Evolutionary conservation across 805 yeast species (phyloP).

Genomic region (Jamesozyma lodderae): DNA sequence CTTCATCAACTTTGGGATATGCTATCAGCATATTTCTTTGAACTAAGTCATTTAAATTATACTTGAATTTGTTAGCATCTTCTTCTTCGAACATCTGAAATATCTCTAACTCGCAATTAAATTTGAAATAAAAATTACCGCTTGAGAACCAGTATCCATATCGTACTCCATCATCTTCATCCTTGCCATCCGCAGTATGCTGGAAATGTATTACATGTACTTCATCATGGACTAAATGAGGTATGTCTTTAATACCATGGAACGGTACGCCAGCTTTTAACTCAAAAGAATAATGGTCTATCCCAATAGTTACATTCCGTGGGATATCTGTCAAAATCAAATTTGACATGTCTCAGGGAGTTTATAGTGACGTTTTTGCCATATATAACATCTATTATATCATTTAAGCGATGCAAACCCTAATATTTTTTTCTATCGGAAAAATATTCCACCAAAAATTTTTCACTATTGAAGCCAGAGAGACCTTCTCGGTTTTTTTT

Average conservation of each 20-base stretch:
- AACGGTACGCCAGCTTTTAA: slow-evolving; percentile 18
- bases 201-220: slow-evolving; percentile 24
- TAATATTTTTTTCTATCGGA: too few species aligned
- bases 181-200: slow-evolving; percentile 3
- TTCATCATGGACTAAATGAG: slow-evolving; percentile 7
- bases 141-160: slow-evolving; percentile 28
- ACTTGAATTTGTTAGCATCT: slow-evolving; percentile 9
- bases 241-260: slow-evolving; percentile 21
- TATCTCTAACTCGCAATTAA: slow-evolving; percentile 10
- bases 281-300: slow-evolving; percentile 22
- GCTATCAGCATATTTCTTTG: slow-evolving; percentile 13
- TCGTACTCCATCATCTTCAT: slow-evolving; percentile 11
- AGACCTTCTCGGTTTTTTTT: neutral
- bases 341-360: slow-evolving; percentile 3
- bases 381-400: too few species aligned
- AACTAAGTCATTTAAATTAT: slow-evolving; percentile 3
- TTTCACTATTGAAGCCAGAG: neutral
- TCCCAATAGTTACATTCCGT: slow-evolving; percentile 16
- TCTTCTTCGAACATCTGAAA: slow-evolving; percentile 12
- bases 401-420: too few species aligned
- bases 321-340: slow-evolving; percentile 8
- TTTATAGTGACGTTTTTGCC: neutral
- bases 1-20: slow-evolving; percentile 19
- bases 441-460: neutral
- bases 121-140: slow-evolving; percentile 10